Percentiles rank a stretch among this genome's conserved stretches.
Evolutionary conservation across 2,329 filamentous ascomycete species (phyloP).

Genomic region (Aspergillus arachidicola): DNA sequence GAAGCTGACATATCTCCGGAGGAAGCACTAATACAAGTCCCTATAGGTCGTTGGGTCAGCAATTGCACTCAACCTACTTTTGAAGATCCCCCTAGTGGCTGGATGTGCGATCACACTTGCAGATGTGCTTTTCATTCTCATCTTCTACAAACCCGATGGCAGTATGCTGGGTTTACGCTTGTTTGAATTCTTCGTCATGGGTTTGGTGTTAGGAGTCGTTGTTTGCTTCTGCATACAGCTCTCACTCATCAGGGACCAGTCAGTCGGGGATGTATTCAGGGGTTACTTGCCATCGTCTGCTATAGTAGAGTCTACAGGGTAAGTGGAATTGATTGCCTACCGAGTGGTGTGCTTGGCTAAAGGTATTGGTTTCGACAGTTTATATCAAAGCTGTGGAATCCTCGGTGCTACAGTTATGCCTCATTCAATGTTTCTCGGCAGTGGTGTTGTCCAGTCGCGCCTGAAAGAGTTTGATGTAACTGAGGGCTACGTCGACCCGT

Average conservation of each 20-base stretch:
- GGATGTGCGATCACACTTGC: slow-evolving; percentile 60
- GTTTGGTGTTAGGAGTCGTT: slow-evolving; percentile 57
- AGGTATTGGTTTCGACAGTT: slow-evolving; percentile 27
- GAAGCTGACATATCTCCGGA: neutral
- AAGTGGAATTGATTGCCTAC: slow-evolving; percentile 15
- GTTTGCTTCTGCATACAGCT: slow-evolving; percentile 61
- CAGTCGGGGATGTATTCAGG: slow-evolving; percentile 55
- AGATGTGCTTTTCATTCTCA: slow-evolving; percentile 59
- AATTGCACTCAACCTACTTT: slow-evolving; percentile 58
- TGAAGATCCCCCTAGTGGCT: slow-evolving; percentile 57
- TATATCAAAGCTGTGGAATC: slow-evolving; percentile 59
- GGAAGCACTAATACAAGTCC: neutral
- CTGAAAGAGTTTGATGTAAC: slow-evolving; percentile 52
- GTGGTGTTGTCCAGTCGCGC: slow-evolving; percentile 58
- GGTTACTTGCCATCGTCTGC: slow-evolving; percentile 59
- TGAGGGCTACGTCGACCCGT: slow-evolving; percentile 38
- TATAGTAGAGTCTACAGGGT: slow-evolving; percentile 55
- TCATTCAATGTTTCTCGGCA: slow-evolving; percentile 61
- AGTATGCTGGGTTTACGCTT: slow-evolving; percentile 54
- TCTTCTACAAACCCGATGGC: slow-evolving; percentile 58
- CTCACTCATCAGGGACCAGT: slow-evolving; percentile 52
- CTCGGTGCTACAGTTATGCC: slow-evolving; percentile 61
- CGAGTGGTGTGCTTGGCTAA: neutral
- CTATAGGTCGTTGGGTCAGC: slow-evolving; percentile 57
- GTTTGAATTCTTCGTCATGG: slow-evolving; percentile 59